Evolutionary conservation across 2,329 filamentous ascomycete genomes (phyloP).

Genomic region (Dothideomycetes sp.): DNA sequence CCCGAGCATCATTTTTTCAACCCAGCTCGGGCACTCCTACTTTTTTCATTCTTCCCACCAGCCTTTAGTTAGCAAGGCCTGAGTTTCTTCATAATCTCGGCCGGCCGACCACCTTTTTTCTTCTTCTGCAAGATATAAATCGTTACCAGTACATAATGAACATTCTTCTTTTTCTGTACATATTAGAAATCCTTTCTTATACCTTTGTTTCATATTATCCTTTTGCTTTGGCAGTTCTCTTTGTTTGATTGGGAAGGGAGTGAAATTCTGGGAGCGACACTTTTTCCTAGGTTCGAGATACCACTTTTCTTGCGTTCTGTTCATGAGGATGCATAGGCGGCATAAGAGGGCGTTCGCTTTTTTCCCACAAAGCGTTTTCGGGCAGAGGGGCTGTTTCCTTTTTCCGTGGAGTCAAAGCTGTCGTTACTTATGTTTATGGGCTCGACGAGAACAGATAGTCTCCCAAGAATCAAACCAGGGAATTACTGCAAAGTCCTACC

Average conservation of each 20-base stretch:
- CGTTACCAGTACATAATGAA: slow-evolving; percentile 7
- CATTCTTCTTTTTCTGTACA: slow-evolving; percentile 11
- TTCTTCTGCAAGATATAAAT: no score
- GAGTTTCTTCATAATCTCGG: background rate
- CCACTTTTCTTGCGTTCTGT: slow-evolving; percentile 7
- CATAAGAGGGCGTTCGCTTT: slow-evolving; percentile 4
- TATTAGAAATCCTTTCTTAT: no score
- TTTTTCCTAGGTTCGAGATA: slow-evolving; percentile 5
- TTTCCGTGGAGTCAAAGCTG: background rate
- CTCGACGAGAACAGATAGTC: slow-evolving; percentile 1
- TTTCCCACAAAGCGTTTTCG: slow-evolving; percentile 1
- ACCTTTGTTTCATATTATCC: no score
- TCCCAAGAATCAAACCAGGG: slow-evolving; percentile 2
- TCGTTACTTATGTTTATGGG: background rate
- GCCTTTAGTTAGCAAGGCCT: background rate
- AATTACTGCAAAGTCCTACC: background rate
- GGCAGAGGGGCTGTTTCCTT: background rate
- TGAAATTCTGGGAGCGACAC: no score
- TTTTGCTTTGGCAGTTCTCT: background rate
- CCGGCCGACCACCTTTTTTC: slow-evolving; percentile 7
- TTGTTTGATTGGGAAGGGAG: background rate
- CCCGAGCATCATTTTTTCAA: slow-evolving; percentile 9
- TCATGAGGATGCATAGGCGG: slow-evolving; percentile 10
- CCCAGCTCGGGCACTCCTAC: no score
- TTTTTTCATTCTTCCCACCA: no score